Percentiles rank a stretch among this genome's conserved stretches.
phyloP scores from a whole-genome alignment of 306 rosid species.

The Quercus cerris region DNA sequence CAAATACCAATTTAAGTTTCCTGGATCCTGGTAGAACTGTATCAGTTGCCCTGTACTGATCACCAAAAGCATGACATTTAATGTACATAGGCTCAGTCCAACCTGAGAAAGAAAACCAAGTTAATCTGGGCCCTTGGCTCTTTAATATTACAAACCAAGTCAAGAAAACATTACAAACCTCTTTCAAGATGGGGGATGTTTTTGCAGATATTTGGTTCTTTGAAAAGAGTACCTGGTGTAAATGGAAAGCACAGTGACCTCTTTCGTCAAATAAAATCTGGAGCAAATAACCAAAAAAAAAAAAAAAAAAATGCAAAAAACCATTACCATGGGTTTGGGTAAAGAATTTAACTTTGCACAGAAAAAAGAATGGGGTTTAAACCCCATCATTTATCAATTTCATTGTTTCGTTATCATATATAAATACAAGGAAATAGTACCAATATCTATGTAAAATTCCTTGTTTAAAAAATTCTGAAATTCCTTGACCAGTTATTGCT shows the following conservation, averaged over 20 bases:
- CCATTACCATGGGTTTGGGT: neutral
- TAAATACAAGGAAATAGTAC: no score
- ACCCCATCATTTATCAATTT: no score
- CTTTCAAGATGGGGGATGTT: slow-evolving; percentile 72
- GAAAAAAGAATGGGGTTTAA: no score
- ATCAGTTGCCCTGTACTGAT: slow-evolving; percentile 57
- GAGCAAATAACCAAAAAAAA: neutral
- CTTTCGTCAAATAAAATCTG: neutral
- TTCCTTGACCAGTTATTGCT: no score
- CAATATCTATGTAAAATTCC: no score
- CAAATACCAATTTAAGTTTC: slow-evolving; percentile 45
- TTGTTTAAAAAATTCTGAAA: no score
- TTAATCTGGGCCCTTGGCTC: slow-evolving; percentile 26
- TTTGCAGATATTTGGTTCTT: slow-evolving; percentile 95
- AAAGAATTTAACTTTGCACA: no score
- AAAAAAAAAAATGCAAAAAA: neutral
- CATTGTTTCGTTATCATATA: no score
- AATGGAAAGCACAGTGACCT: neutral
- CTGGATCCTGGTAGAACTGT: slow-evolving; percentile 58
- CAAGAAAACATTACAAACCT: neutral
- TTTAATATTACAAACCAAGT: neutral
- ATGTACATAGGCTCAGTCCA: slow-evolving; percentile 83
- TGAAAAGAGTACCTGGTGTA: slow-evolving; percentile 84
- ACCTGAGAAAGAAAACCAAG: slow-evolving; percentile 32
- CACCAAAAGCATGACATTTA: slow-evolving; percentile 64